These are phyloP conservation scores for Trichoderma simmonsii DNA, from an alignment of 2,329 filamentous ascomycete genomes.

Conservation along the genomic window DNA sequence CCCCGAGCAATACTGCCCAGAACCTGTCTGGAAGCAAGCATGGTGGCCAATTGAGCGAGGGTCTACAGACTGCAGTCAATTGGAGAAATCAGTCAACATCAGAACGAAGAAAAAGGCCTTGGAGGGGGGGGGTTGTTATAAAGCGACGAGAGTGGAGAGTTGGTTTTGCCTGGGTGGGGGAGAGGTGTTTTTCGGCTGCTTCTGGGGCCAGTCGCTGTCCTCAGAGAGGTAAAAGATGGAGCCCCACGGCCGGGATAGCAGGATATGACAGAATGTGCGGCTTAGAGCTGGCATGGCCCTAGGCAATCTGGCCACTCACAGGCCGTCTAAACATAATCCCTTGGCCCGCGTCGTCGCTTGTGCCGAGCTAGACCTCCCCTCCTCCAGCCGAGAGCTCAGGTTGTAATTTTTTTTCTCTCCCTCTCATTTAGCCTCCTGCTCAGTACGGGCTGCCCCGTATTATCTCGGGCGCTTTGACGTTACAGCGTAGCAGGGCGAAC, in stretches of 20 bases:
- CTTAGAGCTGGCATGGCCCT: slow-evolving; percentile 12
- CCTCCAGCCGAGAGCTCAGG: slow-evolving; percentile 17
- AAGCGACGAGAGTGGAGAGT: slow-evolving; percentile 24
- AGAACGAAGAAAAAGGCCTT: slow-evolving; percentile 17
- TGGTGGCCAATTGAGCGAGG: slow-evolving; percentile 44
- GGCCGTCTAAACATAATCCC: slow-evolving; percentile 27
- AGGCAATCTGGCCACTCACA: slow-evolving; percentile 25
- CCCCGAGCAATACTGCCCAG: slow-evolving; percentile 62
- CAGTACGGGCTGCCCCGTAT: background rate
- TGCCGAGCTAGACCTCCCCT: slow-evolving; percentile 13
- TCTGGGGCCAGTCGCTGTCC: slow-evolving; percentile 22
- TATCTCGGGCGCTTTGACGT: background rate
- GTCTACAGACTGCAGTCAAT: slow-evolving; percentile 27
- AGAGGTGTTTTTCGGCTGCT: slow-evolving; percentile 26
- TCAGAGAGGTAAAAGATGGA: slow-evolving; percentile 10
- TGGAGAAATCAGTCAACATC: slow-evolving; percentile 19
- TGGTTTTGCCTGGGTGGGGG: slow-evolving; percentile 21
- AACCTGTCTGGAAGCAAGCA: slow-evolving; percentile 70
- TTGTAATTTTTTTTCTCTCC: background rate
- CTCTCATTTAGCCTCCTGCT: background rate
- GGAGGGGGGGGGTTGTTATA: slow-evolving; percentile 23
- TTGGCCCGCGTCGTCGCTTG: slow-evolving; percentile 20
- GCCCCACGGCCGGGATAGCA: slow-evolving; percentile 13
- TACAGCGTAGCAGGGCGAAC: background rate
- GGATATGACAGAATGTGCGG: slow-evolving; percentile 15